A percentile compares a stretch with the other conserved stretches of the same genome.
phyloP scores from a whole-genome alignment of 2,329 filamentous ascomycete species.

The Fusarium musae region DNA sequence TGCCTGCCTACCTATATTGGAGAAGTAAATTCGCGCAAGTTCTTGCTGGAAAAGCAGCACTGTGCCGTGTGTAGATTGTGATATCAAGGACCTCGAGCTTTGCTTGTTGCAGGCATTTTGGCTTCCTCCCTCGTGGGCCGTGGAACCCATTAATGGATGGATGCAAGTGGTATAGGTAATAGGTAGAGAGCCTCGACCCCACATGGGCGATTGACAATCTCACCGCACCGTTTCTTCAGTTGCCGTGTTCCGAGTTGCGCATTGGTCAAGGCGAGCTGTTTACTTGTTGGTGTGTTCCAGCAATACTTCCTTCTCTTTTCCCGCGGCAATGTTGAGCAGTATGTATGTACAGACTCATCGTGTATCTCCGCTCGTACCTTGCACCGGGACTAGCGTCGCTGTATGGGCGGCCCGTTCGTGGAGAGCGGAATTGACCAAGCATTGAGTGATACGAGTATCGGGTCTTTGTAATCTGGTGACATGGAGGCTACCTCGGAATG shows the following conservation, averaged over 20 bases:
- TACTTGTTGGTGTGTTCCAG: conserved; percentile 1
- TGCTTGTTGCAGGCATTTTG: conserved; percentile 19
- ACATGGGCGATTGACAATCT: conserved; percentile 41
- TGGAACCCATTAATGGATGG: conserved; percentile 18
- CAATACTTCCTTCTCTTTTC: neutral
- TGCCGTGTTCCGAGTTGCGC: conserved; percentile 46
- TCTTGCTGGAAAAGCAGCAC: neutral
- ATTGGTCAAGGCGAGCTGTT: conserved; percentile 14
- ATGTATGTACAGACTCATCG: neutral
- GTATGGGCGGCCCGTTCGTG: conserved; percentile 36
- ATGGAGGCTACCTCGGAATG: conserved; percentile 22
- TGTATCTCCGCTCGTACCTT: conserved; percentile 33
- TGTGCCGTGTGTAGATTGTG: conserved; percentile 28
- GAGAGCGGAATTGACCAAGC: conserved; percentile 26
- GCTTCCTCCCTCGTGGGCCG: conserved; percentile 10
- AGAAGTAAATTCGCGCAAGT: conserved; percentile 36
- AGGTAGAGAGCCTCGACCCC: conserved; percentile 29
- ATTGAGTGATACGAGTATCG: conserved; percentile 11
- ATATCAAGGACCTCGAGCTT: conserved; percentile 7
- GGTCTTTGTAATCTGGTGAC: conserved; percentile 27
- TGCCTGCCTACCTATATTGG: neutral
- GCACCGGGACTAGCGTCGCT: conserved; percentile 20
- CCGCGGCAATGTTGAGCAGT: conserved; percentile 7
- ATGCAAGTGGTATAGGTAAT: conserved; percentile 27
- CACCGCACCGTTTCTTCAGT: conserved; percentile 40